Evolutionary conservation across 257 asterid species (phyloP).

Genomic region (Jasminum sambac): DNA sequence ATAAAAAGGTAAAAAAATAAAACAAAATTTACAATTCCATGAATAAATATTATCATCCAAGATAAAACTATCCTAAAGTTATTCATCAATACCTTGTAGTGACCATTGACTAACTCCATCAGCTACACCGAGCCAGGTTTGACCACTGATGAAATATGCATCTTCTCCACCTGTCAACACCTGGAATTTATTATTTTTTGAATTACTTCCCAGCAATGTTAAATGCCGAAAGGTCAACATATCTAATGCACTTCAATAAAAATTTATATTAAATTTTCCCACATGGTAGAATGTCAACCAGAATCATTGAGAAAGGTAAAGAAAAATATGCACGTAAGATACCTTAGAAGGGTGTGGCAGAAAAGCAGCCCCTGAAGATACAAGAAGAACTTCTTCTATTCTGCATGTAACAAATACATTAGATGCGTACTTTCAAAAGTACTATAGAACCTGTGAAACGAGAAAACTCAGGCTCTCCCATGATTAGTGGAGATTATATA

Average conservation of each 20-base stretch:
- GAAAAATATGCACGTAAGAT: constrained; percentile 22
- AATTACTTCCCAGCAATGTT: constrained; percentile 48
- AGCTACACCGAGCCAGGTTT: constrained; percentile 86
- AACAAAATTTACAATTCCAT: not conserved
- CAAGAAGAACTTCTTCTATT: constrained; percentile 35
- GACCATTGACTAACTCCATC: constrained; percentile 93
- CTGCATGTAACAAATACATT: constrained; percentile 45
- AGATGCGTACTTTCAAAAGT: constrained; percentile 15
- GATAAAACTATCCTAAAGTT: not conserved
- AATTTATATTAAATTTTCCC: constrained; percentile 2
- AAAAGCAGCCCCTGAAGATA: constrained; percentile 74
- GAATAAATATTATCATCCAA: constrained; percentile 1
- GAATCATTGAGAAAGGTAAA: constrained; percentile 3
- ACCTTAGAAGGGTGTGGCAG: constrained; percentile 90
- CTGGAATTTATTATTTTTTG: constrained; percentile 70
- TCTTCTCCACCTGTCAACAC: constrained; percentile 97
- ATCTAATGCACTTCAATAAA: constrained; percentile 13
- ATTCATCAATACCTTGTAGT: constrained; percentile 51
- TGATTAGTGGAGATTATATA: constrained; percentile 12
- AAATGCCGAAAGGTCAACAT: constrained; percentile 21
- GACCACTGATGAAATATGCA: constrained; percentile 67
- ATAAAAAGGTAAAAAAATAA: not conserved
- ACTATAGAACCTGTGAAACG: not conserved
- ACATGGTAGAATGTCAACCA: constrained; percentile 5
- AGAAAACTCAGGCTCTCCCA: not conserved